Evolutionary conservation across 257 asterid species (phyloP).

Genomic region (Fraxinus anomala): DNA sequence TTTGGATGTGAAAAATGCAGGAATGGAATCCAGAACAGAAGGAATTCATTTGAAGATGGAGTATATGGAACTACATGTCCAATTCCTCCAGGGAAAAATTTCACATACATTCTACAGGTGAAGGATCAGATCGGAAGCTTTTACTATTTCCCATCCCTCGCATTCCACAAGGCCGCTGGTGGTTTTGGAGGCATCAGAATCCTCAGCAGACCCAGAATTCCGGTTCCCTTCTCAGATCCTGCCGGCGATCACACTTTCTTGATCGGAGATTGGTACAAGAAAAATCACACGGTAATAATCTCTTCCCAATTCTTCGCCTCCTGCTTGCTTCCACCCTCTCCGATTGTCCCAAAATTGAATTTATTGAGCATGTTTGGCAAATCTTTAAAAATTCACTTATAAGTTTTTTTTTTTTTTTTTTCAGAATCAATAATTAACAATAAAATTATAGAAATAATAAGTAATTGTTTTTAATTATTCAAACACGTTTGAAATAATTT

Average conservation of each 20-base stretch:
- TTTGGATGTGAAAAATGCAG: conserved; percentile 23
- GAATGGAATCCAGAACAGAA: conserved; percentile 65
- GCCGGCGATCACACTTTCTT: conserved; percentile 47
- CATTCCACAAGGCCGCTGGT: conserved; percentile 67
- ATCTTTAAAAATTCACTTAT: too few species aligned
- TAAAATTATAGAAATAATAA: too few species aligned
- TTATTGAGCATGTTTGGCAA: too few species aligned
- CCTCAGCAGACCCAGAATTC: conserved; percentile 51
- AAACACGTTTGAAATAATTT: too few species aligned
- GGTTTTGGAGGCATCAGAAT: conserved; percentile 59
- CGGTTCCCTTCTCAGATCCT: conserved; percentile 53
- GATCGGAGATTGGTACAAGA: conserved; percentile 72
- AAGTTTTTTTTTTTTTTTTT: too few species aligned
- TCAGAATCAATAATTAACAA: too few species aligned
- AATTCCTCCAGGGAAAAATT: conserved; percentile 62
- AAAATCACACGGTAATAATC: conserved; percentile 55
- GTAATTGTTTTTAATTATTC: too few species aligned
- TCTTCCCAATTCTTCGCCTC: background rate
- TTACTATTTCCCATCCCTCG: conserved; percentile 61
- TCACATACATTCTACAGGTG: conserved; percentile 62
- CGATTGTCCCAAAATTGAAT: too few species aligned
- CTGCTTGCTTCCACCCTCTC: background rate
- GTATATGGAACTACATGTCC: conserved; percentile 69
- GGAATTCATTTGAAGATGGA: conserved; percentile 59
- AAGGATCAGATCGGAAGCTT: conserved; percentile 73